phyloP scores from a whole-genome alignment of 345 rosid genomes.

The Eucalyptus fibrosa region DNA sequence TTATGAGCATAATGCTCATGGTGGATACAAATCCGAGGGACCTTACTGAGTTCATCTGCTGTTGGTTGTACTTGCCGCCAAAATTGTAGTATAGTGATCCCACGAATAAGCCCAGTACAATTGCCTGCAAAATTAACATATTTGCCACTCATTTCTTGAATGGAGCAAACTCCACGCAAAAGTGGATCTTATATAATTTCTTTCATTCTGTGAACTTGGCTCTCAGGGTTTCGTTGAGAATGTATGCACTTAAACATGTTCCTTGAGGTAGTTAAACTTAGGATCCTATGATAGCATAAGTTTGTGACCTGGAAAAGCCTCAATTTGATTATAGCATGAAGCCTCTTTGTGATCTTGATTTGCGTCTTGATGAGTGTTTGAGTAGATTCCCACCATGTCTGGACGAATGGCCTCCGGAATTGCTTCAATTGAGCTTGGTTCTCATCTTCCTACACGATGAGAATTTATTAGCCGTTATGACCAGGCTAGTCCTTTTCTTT shows the following conservation, averaged over 20 bases:
- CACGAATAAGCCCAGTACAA: constrained; percentile 5
- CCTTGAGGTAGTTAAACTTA: background rate
- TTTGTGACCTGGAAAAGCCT: constrained; percentile 15
- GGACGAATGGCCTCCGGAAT: constrained; percentile 15
- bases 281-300: background rate
- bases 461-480: background rate
- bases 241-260: background rate
- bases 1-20: constrained; percentile 23
- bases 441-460: constrained; percentile 2
- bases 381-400: constrained; percentile 16
- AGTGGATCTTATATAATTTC: background rate
- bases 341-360: constrained; percentile 15
- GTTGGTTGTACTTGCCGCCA: constrained; percentile 17
- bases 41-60: constrained; percentile 19
- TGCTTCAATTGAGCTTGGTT: constrained; percentile 10
- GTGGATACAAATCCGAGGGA: constrained; percentile 18
- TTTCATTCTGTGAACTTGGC: background rate
- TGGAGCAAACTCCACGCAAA: background rate
- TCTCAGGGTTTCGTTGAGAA: background rate
- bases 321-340: constrained; percentile 10
- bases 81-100: constrained; percentile 14
- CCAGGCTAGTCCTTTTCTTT: background rate
- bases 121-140: constrained; percentile 7
- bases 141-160: background rate
- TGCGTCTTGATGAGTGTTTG: constrained; percentile 13